Conservation (phyloP, 495 filamentous ascomycete species). For the Massariosphaeria phaeospora region DNA sequence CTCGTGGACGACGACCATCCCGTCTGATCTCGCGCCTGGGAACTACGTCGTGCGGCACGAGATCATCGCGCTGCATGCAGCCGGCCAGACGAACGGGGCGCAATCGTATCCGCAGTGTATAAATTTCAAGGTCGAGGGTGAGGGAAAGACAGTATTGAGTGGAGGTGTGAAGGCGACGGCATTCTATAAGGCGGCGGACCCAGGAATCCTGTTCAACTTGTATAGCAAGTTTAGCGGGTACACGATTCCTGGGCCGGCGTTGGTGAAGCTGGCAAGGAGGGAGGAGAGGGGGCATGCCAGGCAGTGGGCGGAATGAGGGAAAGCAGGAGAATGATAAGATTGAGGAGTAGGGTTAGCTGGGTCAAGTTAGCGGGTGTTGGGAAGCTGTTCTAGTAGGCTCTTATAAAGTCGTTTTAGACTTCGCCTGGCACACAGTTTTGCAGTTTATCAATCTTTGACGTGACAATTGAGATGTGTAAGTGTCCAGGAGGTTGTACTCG, state of each 20-base stretch:
- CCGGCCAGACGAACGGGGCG: conserved; percentile 24
- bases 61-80: conserved; percentile 34
- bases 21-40: conserved; percentile 22
- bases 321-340: too few relatives aligned
- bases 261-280: conserved; percentile 15
- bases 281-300: conserved; percentile 19
- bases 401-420: too few relatives aligned
- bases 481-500: too few relatives aligned
- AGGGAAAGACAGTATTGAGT: conserved; percentile 5
- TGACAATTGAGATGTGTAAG: too few relatives aligned
- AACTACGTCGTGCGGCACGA: conserved; percentile 35
- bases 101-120: conserved; percentile 36
- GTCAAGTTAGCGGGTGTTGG: too few relatives aligned
- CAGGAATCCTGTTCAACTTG: conserved; percentile 31
- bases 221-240: conserved; percentile 30
- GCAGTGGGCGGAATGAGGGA: neutral
- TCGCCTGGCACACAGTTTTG: too few relatives aligned
- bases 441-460: too few relatives aligned
- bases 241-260: conserved; percentile 36
- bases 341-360: too few relatives aligned
- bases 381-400: too few relatives aligned
- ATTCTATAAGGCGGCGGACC: conserved; percentile 27
- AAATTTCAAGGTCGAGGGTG: conserved; percentile 28
- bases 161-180: conserved; percentile 17
- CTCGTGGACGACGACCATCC: conserved; percentile 29